Percentiles rank a stretch among this genome's conserved stretches.
These are phyloP conservation scores for Gentiana macrophylla DNA, from an alignment of 257 asterid species.

Conservation along the genomic window DNA sequence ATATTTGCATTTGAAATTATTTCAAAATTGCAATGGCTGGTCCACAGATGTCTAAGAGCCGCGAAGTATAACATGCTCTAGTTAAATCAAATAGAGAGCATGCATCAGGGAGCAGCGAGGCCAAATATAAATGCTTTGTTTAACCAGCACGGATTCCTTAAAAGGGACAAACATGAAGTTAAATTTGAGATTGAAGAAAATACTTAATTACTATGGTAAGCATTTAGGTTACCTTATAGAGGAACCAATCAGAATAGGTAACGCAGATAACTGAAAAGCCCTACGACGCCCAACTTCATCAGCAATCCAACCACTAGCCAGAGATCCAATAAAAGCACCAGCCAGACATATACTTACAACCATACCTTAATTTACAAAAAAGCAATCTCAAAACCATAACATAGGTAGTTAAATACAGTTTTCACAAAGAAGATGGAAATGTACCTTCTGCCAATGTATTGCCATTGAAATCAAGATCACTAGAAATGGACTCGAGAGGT, in stretches of 20 bases:
- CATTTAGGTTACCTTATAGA: slow-evolving; percentile 39
- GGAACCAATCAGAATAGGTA: slow-evolving; percentile 80
- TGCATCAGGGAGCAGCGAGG: too few relatives aligned
- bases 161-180: too few relatives aligned
- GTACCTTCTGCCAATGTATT: slow-evolving; percentile 11
- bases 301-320: slow-evolving; percentile 82
- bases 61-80: too few relatives aligned
- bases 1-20: too few relatives aligned
- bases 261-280: slow-evolving; percentile 76
- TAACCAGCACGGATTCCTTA: too few relatives aligned
- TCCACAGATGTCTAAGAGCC: too few relatives aligned
- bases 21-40: too few relatives aligned
- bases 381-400: slow-evolving; percentile 6
- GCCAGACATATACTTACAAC: slow-evolving; percentile 88
- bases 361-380: slow-evolving; percentile 41
- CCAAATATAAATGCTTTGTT: too few relatives aligned
- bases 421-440: background rate
- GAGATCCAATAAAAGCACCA: slow-evolving; percentile 85
- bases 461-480: slow-evolving; percentile 68
- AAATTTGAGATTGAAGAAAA: too few relatives aligned
- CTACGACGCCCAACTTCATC: slow-evolving; percentile 81
- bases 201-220: too few relatives aligned
- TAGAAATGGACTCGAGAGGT: slow-evolving; percentile 86
- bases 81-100: too few relatives aligned
- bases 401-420: background rate